phyloP scores from a whole-genome alignment of 2,329 filamentous ascomycete species.

The Talaromyces sp. region DNA sequence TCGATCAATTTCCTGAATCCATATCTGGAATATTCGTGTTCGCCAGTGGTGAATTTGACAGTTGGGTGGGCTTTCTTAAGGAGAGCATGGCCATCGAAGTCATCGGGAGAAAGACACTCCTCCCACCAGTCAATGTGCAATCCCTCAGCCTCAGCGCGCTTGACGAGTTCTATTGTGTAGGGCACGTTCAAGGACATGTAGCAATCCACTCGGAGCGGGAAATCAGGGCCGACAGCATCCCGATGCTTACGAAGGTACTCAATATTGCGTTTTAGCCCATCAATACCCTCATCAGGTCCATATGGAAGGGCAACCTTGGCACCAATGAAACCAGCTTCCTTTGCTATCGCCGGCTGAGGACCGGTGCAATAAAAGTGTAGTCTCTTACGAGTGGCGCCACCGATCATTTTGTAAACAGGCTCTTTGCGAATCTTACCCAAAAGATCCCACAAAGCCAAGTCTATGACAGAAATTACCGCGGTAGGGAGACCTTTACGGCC shows the following conservation, averaged over 20 bases:
- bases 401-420: constrained; percentile 91
- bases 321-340: constrained; percentile 82
- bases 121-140: constrained; percentile 97
- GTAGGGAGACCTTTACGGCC: constrained; percentile 86
- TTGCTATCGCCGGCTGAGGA: constrained; percentile 73
- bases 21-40: constrained; percentile 92
- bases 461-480: constrained; percentile 89
- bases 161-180: constrained; percentile 87
- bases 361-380: constrained; percentile 94
- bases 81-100: constrained; percentile 82
- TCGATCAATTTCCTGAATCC: constrained; percentile 93
- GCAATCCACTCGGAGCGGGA: constrained; percentile 91
- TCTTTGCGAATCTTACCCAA: constrained; percentile 86
- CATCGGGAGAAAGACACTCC: constrained; percentile 85
- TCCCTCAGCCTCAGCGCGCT: constrained; percentile 71
- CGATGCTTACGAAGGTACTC: constrained; percentile 82
- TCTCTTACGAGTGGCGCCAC: constrained; percentile 76
- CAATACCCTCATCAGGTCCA: constrained; percentile 79
- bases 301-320: constrained; percentile 87
- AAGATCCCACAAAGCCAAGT: constrained; percentile 88
- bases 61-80: constrained; percentile 87
- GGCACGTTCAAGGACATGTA: constrained; percentile 93
- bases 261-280: constrained; percentile 79
- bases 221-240: constrained; percentile 79
- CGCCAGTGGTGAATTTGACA: constrained; percentile 90